Evolutionary conservation across 2,329 filamentous ascomycete species (phyloP), one percentile per base, ranked within the genome.

Genomic region (Blastomyces gilchristii): DNA sequence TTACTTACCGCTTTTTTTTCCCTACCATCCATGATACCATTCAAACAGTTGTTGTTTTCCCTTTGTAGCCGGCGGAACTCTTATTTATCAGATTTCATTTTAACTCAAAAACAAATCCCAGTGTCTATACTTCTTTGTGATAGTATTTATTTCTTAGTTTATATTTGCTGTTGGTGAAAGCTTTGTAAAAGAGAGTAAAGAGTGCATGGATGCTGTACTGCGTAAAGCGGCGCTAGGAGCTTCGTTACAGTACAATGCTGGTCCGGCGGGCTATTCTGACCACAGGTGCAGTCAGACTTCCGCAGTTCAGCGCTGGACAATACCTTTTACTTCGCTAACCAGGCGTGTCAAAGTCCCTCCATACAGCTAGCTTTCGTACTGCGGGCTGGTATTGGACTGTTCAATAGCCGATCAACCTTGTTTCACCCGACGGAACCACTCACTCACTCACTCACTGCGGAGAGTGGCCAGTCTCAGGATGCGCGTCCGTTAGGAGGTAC

Each of bases 11-110:
- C 3, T 3, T 7, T 22, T 50, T 50, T 54, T 54, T 12, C 31
- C 11, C 14, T n/a, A 12, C 31, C 18, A 11, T 25, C 53, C 53
- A 47, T 59, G 57, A 59, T 59, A 59, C 57, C 57, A 59, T 28
- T 31, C 57, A 11, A 41, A 37, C 11, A 57, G 34, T 12, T 57
- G 34, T 12, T 57, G 12, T 25, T 37, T 39, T 8, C n/a, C 34
- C 5, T 57, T n/a, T 11, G 1, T 31, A 12, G 25, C 14, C 16
- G 3, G 1, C 16, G 12, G 16, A 43, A 41, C 54, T 39, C 9
- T 22, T 22, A 37, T 37, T 54, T 54, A 8, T 16, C 52, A 54
- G 12, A 37, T 54, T 56, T 22, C 11, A 34, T 34, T 56, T 22
- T 22, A 39, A 5, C 41, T 43, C 16, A 9, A 16, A 34, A 34